A percentile compares a stretch with the other conserved stretches of the same genome.
phyloP scores from a whole-genome alignment of 768 basidiomycete genomes.

The Suillus weaverae region DNA sequence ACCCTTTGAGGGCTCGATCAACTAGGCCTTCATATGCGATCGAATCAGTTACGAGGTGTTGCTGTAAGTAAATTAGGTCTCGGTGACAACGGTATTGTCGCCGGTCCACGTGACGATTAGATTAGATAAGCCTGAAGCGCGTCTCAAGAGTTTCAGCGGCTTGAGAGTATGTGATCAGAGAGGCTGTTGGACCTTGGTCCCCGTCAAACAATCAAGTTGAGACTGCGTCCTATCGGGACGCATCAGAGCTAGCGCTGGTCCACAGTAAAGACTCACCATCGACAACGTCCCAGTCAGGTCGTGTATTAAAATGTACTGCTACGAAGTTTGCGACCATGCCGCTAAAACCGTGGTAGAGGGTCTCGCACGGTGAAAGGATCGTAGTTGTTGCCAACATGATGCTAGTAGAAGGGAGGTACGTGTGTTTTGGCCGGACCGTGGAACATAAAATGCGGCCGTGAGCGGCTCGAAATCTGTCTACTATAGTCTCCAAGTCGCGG shows the following conservation, averaged over 20 bases:
- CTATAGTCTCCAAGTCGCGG: background rate
- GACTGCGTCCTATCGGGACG: background rate
- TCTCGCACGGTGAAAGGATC: background rate
- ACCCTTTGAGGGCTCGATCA: background rate
- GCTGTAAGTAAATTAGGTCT: background rate
- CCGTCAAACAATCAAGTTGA: background rate
- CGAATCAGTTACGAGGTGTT: background rate
- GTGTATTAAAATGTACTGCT: background rate
- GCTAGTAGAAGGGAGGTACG: background rate
- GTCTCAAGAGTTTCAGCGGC: background rate
- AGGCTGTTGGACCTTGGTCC: background rate
- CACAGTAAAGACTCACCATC: background rate
- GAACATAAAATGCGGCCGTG: background rate
- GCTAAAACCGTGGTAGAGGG: no score
- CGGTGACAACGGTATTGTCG: background rate
- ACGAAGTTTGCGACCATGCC: background rate
- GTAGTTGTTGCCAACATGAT: background rate
- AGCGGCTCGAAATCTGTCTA: background rate
- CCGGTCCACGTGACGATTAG: constrained; percentile 1
- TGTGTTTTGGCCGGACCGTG: background rate
- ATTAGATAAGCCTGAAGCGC: background rate
- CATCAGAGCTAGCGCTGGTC: background rate
- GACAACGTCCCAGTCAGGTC: background rate
- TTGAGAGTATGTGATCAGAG: background rate
- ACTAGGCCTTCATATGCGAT: background rate